Evolutionary conservation across 305 asterid genomes (phyloP).

Genomic region (Fraxinus angustifolia): DNA sequence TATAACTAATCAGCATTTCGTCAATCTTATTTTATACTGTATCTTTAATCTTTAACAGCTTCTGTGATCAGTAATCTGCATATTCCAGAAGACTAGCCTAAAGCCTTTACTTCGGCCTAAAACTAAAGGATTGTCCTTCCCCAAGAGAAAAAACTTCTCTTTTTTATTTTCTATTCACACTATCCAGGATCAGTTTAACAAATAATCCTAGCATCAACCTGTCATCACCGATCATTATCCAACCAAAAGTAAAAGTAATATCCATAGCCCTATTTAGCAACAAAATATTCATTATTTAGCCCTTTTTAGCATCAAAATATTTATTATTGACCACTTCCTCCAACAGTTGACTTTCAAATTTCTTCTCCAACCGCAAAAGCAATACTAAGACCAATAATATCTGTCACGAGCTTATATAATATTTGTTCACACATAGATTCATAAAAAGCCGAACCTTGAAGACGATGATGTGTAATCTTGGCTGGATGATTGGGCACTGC

Average conservation of each 20-base stretch:
- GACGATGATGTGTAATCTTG: constrained; percentile 55
- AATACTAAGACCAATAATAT: neutral
- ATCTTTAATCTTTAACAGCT: neutral
- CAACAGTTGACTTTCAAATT: constrained; percentile 23
- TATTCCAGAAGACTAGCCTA: neutral
- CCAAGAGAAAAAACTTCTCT: neutral
- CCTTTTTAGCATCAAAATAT: constrained; percentile 5
- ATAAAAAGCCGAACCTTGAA: constrained; percentile 53
- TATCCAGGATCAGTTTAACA: neutral
- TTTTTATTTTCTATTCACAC: neutral
- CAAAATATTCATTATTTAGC: too few species aligned
- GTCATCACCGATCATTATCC: constrained; percentile 9
- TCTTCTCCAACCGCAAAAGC: constrained; percentile 2
- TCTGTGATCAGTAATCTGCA: neutral
- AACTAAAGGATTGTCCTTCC: neutral
- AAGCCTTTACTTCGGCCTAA: constrained; percentile 15
- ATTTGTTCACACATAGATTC: neutral
- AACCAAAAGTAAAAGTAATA: neutral
- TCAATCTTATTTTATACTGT: neutral
- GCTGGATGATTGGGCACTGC: constrained; percentile 39
- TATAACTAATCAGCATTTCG: neutral
- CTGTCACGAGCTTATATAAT: neutral
- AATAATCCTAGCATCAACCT: neutral
- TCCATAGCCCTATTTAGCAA: neutral
- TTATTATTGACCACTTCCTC: constrained; percentile 10